Percentiles rank a stretch among this genome's conserved stretches.
Evolutionary conservation across 1,139 yeast species (phyloP).

Genomic region (Kurtzmaniella quercitrusa): DNA sequence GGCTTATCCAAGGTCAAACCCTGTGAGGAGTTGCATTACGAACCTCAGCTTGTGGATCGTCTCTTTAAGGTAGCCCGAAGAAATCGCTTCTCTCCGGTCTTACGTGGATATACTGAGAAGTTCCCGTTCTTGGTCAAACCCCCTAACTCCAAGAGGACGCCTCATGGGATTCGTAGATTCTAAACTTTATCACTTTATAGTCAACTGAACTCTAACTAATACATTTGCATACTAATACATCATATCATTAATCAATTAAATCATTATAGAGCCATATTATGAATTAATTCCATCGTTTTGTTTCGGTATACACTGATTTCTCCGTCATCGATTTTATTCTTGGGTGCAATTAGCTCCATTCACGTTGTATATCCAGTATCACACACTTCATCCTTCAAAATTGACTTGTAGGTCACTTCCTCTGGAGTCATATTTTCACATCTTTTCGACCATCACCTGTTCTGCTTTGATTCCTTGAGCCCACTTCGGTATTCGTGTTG

Average conservation of each 20-base stretch:
- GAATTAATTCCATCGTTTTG: too few species aligned
- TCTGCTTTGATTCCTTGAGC: neutral
- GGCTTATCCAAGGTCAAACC: conserved; percentile 23
- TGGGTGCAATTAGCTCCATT: too few species aligned
- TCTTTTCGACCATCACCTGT: neutral
- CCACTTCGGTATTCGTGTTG: neutral
- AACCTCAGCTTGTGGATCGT: neutral
- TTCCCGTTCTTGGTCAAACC: neutral
- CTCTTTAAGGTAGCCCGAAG: neutral
- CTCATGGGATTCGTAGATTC: neutral
- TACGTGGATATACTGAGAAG: neutral
- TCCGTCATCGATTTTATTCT: too few species aligned
- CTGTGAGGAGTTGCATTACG: neutral
- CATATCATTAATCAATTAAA: too few species aligned
- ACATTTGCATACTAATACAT: too few species aligned
- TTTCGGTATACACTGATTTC: too few species aligned
- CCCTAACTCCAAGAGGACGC: neutral
- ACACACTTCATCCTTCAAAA: neutral
- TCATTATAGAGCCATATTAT: too few species aligned
- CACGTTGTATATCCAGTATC: too few species aligned
- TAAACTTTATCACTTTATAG: neutral
- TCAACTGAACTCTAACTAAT: too few species aligned
- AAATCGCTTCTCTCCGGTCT: neutral
- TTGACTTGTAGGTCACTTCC: neutral
- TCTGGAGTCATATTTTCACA: too few species aligned